phyloP scores from a whole-genome alignment of 1,284 basidiomycete genomes.

The Salmacisia buchloeana region DNA sequence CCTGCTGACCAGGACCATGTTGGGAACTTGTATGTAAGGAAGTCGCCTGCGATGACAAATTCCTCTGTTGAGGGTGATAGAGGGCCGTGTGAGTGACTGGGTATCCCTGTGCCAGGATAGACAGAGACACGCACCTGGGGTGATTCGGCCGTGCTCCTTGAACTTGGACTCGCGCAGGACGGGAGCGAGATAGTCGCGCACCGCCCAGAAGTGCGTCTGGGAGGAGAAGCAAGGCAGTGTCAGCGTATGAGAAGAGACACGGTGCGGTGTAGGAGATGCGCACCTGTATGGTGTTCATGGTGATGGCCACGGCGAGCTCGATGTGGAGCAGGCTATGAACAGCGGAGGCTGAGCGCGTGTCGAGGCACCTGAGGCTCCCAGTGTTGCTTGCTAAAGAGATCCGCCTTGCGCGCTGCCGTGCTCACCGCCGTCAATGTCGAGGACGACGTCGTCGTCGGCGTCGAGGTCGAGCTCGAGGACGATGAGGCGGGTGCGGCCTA shows the following conservation, averaged over 20 bases:
- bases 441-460: too few relatives aligned
- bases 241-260: background rate
- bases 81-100: background rate
- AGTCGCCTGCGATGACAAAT: constrained; percentile 48
- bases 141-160: constrained; percentile 95
- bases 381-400: too few relatives aligned
- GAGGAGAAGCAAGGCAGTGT: background rate
- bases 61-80: constrained; percentile 29
- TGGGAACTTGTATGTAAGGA: constrained; percentile 45
- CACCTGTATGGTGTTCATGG: constrained; percentile 19
- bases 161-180: constrained; percentile 97
- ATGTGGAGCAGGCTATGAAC: background rate
- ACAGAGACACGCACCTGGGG: constrained; percentile 65
- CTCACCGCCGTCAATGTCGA: too few relatives aligned
- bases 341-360: too few relatives aligned
- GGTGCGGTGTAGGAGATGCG: background rate
- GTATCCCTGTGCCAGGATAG: background rate
- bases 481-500: too few relatives aligned
- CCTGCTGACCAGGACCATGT: constrained; percentile 47
- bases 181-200: constrained; percentile 92
- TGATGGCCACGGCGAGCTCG: background rate
- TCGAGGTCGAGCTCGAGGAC: too few relatives aligned
- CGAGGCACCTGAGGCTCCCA: too few relatives aligned
- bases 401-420: too few relatives aligned
- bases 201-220: constrained; percentile 84